phyloP scores from a whole-genome alignment of 2,329 filamentous ascomycete genomes.

The Penicillium thymicola region DNA sequence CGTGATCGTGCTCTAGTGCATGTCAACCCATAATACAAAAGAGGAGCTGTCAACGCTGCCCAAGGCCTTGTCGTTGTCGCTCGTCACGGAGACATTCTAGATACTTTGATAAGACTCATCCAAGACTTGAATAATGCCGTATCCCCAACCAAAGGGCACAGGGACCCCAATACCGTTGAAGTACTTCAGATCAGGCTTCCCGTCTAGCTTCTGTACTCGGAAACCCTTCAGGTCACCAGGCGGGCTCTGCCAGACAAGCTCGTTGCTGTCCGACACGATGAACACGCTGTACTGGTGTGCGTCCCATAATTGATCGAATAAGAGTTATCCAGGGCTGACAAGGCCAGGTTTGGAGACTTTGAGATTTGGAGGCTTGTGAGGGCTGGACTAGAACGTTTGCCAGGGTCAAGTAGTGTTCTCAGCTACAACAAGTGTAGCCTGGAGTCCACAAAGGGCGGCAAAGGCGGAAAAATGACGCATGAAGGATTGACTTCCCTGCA shows the following conservation, averaged over 20 bases:
- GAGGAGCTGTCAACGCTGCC: slow-evolving; percentile 16
- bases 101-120: slow-evolving; percentile 28
- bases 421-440: background rate
- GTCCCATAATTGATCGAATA: slow-evolving; percentile 17
- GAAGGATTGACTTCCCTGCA: background rate
- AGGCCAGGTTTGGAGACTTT: too few relatives aligned
- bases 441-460: background rate
- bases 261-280: slow-evolving; percentile 21
- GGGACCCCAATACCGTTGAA: slow-evolving; percentile 24
- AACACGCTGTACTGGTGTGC: slow-evolving; percentile 18
- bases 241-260: slow-evolving; percentile 30
- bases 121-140: slow-evolving; percentile 21
- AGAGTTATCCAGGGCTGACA: slow-evolving; percentile 16
- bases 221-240: slow-evolving; percentile 22
- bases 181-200: slow-evolving; percentile 27
- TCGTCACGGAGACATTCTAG: slow-evolving; percentile 22
- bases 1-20: slow-evolving; percentile 29
- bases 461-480: background rate
- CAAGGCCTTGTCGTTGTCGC: slow-evolving; percentile 16
- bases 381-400: background rate
- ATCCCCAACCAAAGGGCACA: slow-evolving; percentile 22
- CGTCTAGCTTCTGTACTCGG: slow-evolving; percentile 25
- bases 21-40: slow-evolving; percentile 25
- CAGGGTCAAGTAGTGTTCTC: background rate
- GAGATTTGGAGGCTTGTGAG: too few relatives aligned